These are phyloP conservation scores for Solanum sparsipilum DNA, from an alignment of 257 asterid genomes.

Conservation along the genomic window DNA sequence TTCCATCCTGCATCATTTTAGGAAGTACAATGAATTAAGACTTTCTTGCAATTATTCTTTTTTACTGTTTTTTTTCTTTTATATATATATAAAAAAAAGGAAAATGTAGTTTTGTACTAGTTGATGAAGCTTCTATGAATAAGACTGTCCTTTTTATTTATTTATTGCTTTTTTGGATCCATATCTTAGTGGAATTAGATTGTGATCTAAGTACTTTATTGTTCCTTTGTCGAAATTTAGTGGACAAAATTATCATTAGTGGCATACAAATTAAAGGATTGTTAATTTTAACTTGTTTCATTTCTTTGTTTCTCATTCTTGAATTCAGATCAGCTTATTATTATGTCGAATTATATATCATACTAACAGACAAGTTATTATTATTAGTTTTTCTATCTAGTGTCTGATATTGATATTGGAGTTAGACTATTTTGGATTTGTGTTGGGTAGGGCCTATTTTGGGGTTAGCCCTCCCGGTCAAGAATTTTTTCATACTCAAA, in stretches of 20 bases:
- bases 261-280: background rate
- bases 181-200: background rate
- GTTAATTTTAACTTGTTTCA: background rate
- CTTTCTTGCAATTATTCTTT: background rate
- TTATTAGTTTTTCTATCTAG: no score
- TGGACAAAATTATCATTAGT: background rate
- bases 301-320: background rate
- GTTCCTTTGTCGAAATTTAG: background rate
- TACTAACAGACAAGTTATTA: no score
- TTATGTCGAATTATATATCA: background rate
- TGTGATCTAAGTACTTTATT: background rate
- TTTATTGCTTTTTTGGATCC: background rate
- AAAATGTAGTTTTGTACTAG: background rate
- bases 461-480: no score
- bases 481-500: no score
- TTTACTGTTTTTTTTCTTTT: background rate
- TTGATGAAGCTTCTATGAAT: background rate
- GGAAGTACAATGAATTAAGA: background rate
- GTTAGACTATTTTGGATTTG: no score
- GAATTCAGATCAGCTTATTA: background rate
- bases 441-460: no score
- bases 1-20: background rate
- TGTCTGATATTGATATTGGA: no score
- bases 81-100: no score
- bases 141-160: background rate